phyloP scores from a whole-genome alignment of 2,329 filamentous ascomycete species.

The Colletotrichum zoysiae region DNA sequence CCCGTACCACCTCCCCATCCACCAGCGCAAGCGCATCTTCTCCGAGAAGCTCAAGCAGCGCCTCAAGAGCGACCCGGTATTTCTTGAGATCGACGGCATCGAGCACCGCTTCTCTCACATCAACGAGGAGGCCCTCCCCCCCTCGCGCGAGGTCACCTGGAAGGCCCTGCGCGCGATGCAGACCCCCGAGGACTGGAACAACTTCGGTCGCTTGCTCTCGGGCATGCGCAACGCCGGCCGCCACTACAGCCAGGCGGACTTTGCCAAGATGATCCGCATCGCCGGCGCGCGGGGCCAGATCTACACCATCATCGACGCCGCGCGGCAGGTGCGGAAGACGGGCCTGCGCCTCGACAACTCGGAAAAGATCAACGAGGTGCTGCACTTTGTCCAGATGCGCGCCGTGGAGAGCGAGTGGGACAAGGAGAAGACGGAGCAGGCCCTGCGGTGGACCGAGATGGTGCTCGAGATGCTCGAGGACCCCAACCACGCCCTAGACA shows the following conservation, averaged over 20 bases:
- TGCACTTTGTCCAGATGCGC: conserved; percentile 56
- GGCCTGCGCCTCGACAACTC: conserved; percentile 57
- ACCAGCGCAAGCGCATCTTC: conserved; percentile 67
- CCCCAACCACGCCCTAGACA: conserved; percentile 51
- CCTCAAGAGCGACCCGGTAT: conserved; percentile 67
- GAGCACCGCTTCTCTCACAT: conserved; percentile 64
- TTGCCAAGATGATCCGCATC: conserved; percentile 56
- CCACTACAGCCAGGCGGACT: conserved; percentile 52
- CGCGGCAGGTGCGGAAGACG: conserved; percentile 60
- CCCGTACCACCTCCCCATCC: conserved; percentile 67
- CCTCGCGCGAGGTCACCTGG: conserved; percentile 54
- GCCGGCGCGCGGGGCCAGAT: conserved; percentile 57
- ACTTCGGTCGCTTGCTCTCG: conserved; percentile 65
- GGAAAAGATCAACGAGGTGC: conserved; percentile 56
- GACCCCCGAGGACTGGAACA: conserved; percentile 63
- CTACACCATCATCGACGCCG: conserved; percentile 63
- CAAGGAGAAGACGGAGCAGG: conserved; percentile 54
- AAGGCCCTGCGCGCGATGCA: conserved; percentile 60
- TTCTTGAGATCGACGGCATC: conserved; percentile 70
- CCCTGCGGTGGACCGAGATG: conserved; percentile 60
- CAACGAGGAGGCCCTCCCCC: conserved; percentile 57
- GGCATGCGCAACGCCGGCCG: conserved; percentile 60
- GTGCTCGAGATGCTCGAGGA: conserved; percentile 64
- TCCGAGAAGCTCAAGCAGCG: conserved; percentile 58
- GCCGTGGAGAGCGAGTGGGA: conserved; percentile 55